A percentile compares a stretch with the other conserved stretches of the same genome.
Evolutionary conservation across 495 filamentous ascomycete genomes (phyloP).

Genomic region (Tetracladium setigerum): DNA sequence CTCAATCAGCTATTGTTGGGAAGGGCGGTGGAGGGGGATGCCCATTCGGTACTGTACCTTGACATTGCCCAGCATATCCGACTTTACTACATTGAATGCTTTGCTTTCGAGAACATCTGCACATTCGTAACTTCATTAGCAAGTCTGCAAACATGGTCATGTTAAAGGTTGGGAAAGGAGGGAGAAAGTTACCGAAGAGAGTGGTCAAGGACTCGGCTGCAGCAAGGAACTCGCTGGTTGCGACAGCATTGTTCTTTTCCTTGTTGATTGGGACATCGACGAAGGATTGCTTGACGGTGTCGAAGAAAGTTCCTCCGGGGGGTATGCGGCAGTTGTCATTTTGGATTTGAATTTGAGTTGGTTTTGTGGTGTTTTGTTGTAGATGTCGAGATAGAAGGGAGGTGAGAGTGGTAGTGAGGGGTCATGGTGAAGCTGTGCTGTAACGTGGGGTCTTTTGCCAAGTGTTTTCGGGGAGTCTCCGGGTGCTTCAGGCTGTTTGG

Average conservation of each 20-base stretch:
- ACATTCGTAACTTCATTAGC: neutral
- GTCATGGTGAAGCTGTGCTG: neutral
- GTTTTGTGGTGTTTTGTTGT: neutral
- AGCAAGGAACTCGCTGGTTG: conserved; percentile 83
- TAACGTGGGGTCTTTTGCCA: no score
- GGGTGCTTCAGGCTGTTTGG: no score
- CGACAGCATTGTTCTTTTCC: conserved; percentile 65
- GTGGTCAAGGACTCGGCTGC: conserved; percentile 78
- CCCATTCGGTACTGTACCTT: conserved; percentile 55
- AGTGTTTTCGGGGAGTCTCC: no score
- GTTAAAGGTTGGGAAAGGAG: neutral
- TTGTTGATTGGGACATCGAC: conserved; percentile 67
- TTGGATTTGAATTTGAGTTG: neutral
- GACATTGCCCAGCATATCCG: conserved; percentile 84
- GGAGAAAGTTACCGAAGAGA: conserved; percentile 62
- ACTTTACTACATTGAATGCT: conserved; percentile 83
- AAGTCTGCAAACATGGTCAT: neutral
- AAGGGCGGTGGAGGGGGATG: conserved; percentile 11
- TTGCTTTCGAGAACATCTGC: conserved; percentile 73
- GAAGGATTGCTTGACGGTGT: conserved; percentile 77
- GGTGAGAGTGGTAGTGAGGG: neutral
- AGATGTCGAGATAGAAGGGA: neutral
- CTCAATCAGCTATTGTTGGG: conserved; percentile 2
- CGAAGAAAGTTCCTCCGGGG: conserved; percentile 73
- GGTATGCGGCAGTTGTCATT: conserved; percentile 26